Evolutionary conservation across 2,329 filamentous ascomycete species (phyloP), one percentile per base, ranked within the genome.

Genomic region (Trichophyton mentagrophytes): DNA sequence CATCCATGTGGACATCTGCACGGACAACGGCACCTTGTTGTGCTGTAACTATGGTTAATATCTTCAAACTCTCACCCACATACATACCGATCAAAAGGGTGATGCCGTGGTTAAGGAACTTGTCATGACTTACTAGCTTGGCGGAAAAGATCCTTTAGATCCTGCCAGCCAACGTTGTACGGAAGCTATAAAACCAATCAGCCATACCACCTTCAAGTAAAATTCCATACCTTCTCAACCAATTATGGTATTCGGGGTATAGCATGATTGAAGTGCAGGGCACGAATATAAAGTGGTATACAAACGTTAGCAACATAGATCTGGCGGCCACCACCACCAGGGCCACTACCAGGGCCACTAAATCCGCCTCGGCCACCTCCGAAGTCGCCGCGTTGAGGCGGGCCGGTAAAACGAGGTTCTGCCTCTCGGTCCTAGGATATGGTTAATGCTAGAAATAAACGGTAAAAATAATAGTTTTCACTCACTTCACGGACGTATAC

Each of bases 221-320:
- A 17, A n/a, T 7, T 42, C 30, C 55, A 38, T 53, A 53, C 49
- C 22, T 53, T 53, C 11, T 53, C 25, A 33, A n/a, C 49, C 49
- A 22, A 7, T 30, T 22, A n/a, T 53, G 5, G 5, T 20, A 13
- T 25, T 53, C 49, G 3, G 22, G 27, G 27, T 13, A 22, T 15
- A 13, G 8, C 4, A 25, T 53, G 27, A 25, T 30, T 53, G 46
- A n/a, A 11, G 36, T 38, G 55, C 15, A 15, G 15, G 44, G 40
- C 15, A 59, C 40, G 57, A 44, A 44, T 44, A 63, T 64, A 65
- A 65, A 62, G 68, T 68, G 75, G 74, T 73, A 67, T 75, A 95
- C 92, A 84, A 84, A 99, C 93, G 83, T 99, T 99, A 76, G 90
- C 89, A 73, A 99, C 85, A 76, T 96, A 99, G 76, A 99, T 90